Percentiles rank a stretch among this genome's conserved stretches.
phyloP scores from a whole-genome alignment of 768 basidiomycete genomes.

The Pulveroboletus sp. region DNA sequence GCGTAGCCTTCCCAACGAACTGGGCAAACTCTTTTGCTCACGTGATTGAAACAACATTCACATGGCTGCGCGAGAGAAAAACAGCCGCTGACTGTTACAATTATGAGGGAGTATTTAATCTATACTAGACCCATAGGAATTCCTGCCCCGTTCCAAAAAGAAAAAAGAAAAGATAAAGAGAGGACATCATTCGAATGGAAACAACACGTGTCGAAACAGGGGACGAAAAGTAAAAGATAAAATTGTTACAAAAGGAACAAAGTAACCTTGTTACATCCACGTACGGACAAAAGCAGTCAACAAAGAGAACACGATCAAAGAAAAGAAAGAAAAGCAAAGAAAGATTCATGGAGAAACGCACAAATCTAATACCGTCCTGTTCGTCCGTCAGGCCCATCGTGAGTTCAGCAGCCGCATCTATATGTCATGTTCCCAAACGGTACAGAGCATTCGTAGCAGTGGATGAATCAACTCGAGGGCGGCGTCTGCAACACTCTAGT shows the following conservation, averaged over 20 bases:
- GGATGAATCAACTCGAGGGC: conserved; percentile 13
- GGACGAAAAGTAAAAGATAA: not conserved
- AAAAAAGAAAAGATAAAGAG: conserved; percentile 7
- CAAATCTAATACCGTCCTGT: conserved; percentile 23
- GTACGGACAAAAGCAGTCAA: not conserved
- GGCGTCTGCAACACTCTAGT: conserved; percentile 15
- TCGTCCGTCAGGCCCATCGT: conserved; percentile 13
- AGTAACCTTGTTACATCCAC: conserved; percentile 8
- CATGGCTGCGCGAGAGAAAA: not conserved
- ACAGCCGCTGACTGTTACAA: conserved; percentile 16
- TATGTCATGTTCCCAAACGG: conserved; percentile 15
- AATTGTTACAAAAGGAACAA: conserved; percentile 1
- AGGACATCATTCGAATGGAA: conserved; percentile 11
- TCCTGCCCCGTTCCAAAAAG: conserved; percentile 19
- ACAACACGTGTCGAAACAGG: conserved; percentile 8
- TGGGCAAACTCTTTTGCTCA: conserved; percentile 8
- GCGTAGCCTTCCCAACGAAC: not conserved
- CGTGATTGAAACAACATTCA: conserved; percentile 4
- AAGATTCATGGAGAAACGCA: conserved; percentile 7
- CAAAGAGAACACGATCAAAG: not conserved
- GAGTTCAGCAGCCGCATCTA: conserved; percentile 15
- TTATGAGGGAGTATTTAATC: conserved; percentile 26
- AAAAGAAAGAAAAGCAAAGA: not conserved
- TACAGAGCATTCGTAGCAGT: not conserved
- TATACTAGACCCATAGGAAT: conserved; percentile 23